These are phyloP conservation scores for Poteriospumella lacustris DNA, from an alignment of 108 stramenopile genomes.

Conservation along the genomic window DNA sequence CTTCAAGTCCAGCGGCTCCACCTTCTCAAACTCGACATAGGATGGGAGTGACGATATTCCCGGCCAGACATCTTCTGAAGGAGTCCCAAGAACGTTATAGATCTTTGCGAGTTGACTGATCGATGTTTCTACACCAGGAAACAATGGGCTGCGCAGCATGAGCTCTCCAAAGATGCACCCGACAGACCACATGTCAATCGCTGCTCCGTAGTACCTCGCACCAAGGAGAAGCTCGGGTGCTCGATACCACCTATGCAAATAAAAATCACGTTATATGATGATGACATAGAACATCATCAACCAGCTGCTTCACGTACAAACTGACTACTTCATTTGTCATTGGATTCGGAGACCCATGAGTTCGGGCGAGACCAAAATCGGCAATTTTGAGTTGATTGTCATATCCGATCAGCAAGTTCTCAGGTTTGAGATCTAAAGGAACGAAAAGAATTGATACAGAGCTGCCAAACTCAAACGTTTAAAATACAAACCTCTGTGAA, in stretches of 20 bases:
- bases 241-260: constrained; percentile 9
- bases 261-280: background rate
- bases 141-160: background rate
- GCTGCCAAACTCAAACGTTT: no score
- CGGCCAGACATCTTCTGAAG: background rate
- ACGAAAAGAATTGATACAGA: no score
- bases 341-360: background rate
- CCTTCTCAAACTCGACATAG: constrained; percentile 7
- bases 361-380: constrained; percentile 26
- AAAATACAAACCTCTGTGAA: constrained; percentile 2
- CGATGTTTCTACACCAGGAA: constrained; percentile 18
- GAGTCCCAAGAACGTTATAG: constrained; percentile 19
- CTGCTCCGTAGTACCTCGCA: constrained; percentile 1
- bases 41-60: background rate
- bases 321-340: constrained; percentile 28
- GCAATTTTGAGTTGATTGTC: constrained; percentile 22
- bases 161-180: constrained; percentile 28
- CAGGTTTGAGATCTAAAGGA: constrained; percentile 20
- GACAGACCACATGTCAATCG: constrained; percentile 19
- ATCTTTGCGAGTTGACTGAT: constrained; percentile 16
- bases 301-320: background rate
- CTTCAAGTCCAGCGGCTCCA: background rate
- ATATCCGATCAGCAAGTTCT: constrained; percentile 14
- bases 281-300: background rate
- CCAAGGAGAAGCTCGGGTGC: constrained; percentile 23